Base-by-base conservation (phyloP, 164 flowering plant species). In the Litsea cubeba region DNA sequence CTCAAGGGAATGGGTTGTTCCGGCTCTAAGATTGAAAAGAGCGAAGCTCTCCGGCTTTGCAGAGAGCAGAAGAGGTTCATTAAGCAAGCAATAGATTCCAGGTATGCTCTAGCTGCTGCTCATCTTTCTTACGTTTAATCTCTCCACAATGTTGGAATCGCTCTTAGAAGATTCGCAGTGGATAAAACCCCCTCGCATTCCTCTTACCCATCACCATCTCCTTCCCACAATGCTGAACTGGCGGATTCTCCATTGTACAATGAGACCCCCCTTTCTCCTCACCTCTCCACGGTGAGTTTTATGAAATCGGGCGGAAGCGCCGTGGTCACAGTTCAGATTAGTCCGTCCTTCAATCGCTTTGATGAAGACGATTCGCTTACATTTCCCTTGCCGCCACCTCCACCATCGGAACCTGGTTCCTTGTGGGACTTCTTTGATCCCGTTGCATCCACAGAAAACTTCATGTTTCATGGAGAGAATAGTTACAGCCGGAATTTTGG, bases 371-470 rank as follows among this genome's bases (percentile, higher is more conserved):
- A 84, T 17, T 75, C 88, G 1, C 32, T 82, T 65, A 80, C 76
- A 12, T 84, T 86, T 35, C 77, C 86, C 15, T 70, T 86, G 7
- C 85, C 88, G 18, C 97, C 97, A 0, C 95, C 94, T 6, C 95
- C 94, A 8, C 91, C 87, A 20, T 87, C 86, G 35, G 88, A 81
- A 62, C 28, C 81, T 0, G 91, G 80, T 49, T 70, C 84, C 20
- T 87, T 95, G 14, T 95, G 99, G 98, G 99, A 95, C 75, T 95
- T 67, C 74, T 93, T 95, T 73, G 91, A 91, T 24, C 82, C 96
- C 24, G 15, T 63, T 71, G 91, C 82, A 71, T 81, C 85, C 17
- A 18, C 63, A 35, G 86, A 85, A 72, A 84, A 90, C 76, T 85
- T 89, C 70, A 71, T 87, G 71, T 87, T 87, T 81, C 65, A 71